Conservation (phyloP, 441 rosid genomes). For the Populus hybrid region DNA sequence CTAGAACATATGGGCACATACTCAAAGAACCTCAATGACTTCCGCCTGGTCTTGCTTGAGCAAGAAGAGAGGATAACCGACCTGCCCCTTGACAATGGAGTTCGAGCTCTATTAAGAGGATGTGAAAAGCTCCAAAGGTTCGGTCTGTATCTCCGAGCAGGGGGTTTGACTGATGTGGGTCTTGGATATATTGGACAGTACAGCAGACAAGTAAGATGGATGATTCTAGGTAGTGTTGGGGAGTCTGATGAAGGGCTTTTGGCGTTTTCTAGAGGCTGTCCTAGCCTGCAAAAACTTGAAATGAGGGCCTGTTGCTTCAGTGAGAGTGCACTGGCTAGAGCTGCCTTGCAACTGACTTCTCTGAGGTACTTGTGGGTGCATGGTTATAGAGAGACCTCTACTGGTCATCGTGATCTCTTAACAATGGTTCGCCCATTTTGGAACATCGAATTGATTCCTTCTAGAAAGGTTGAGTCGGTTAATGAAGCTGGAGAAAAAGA, state of each 20-base stretch:
- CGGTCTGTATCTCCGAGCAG: conserved; percentile 70
- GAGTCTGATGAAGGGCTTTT: conserved; percentile 67
- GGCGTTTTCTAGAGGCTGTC: conserved; percentile 81
- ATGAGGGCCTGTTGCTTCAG: conserved; percentile 91
- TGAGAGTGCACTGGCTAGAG: conserved; percentile 62
- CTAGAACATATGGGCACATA: conserved; percentile 60
- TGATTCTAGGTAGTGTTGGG: conserved; percentile 86
- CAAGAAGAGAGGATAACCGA: conserved; percentile 65
- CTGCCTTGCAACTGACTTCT: conserved; percentile 57
- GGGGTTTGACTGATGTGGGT: conserved; percentile 76
- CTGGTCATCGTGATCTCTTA: conserved; percentile 44
- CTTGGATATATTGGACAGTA: conserved; percentile 69
- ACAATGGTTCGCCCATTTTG: conserved; percentile 85
- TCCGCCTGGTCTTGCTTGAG: conserved; percentile 83
- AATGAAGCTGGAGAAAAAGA: conserved; percentile 32
- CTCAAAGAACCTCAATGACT: conserved; percentile 68
- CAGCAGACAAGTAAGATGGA: conserved; percentile 77
- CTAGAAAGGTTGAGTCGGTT: conserved; percentile 34
- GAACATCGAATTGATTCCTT: conserved; percentile 89
- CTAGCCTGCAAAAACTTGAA: conserved; percentile 75
- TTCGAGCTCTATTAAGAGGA: conserved; percentile 69
- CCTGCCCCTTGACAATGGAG: conserved; percentile 86
- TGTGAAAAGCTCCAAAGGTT: conserved; percentile 81
- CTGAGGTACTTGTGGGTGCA: conserved; percentile 93
- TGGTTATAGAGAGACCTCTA: conserved; percentile 57